Evolutionary conservation across 345 rosid genomes (phyloP).

Genomic region (Citrus maxima): DNA sequence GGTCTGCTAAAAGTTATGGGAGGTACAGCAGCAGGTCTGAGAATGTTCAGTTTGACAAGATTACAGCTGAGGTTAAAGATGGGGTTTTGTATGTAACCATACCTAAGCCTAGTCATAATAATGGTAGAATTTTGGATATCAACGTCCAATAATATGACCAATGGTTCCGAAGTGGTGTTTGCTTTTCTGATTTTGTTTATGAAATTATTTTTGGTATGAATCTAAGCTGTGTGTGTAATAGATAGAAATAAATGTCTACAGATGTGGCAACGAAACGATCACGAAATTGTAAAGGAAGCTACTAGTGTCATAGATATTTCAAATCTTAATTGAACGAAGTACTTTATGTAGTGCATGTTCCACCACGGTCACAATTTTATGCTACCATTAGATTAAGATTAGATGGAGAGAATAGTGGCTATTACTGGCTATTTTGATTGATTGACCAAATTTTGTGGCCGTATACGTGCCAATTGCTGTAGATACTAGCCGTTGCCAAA

Average conservation of each 20-base stretch:
- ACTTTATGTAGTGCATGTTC: neutral
- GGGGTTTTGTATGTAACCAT: slow-evolving; percentile 54
- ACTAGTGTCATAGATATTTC: too few species aligned
- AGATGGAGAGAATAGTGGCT: too few species aligned
- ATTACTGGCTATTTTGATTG: too few species aligned
- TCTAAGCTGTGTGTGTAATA: too few species aligned
- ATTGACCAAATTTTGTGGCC: neutral
- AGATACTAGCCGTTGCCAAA: slow-evolving; percentile 28
- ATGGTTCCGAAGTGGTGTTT: too few species aligned
- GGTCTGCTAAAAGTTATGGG: slow-evolving; percentile 60
- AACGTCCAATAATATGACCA: slow-evolving; percentile 21
- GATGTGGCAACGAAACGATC: too few species aligned
- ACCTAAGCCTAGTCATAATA: slow-evolving; percentile 34
- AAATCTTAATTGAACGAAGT: too few species aligned
- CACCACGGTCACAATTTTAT: neutral
- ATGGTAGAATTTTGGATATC: slow-evolving; percentile 31
- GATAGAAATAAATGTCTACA: too few species aligned
- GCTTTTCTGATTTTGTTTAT: neutral
- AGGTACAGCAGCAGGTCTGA: slow-evolving; percentile 55
- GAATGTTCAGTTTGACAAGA: slow-evolving; percentile 53
- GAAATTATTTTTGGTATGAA: neutral
- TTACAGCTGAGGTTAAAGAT: slow-evolving; percentile 59
- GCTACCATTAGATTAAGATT: too few species aligned
- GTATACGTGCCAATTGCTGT: slow-evolving; percentile 4
- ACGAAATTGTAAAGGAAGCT: too few species aligned